Base-by-base conservation (phyloP, 2,329 filamentous ascomycete genomes). In the Claviceps africana region DNA sequence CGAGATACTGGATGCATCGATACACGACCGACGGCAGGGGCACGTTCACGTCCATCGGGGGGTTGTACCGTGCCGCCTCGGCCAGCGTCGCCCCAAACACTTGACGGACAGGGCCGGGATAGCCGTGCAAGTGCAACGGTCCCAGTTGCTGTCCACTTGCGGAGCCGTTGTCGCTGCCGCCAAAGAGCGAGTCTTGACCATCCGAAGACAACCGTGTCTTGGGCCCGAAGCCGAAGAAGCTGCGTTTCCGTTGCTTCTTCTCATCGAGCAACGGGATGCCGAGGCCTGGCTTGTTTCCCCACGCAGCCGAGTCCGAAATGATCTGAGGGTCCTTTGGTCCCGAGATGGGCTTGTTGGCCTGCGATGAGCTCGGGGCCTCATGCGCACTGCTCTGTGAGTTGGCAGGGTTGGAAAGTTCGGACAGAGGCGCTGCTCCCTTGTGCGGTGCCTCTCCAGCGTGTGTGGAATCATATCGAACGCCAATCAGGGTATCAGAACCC, bases 21-120 rank as follows among this genome's bases (percentile, higher is more conserved):
- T 94, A 98, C 9, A 97, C 88, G 2, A 98, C 93, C 7, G 91
- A 87, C 1, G 93, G 93, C 30, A 98, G 72, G 30, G 86, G 83
- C 7, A 88, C 81, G 55, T 82, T 79, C 45, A 87, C 75, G 53
- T 88, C 86, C 13, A 73, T 68, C 0, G 89, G 90, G 13, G 82
- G 76, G 59, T 86, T 90, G 63, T 79, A 86, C 54, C 86, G 81
- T 8, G 95, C 90, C 28, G 93, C 93, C 61, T 97, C 91, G 9
- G 81, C 81, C 50, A 98, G 71, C 5, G 88, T 81, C 33, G 87
- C 85, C 2, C 93, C 93, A 65, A 98, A 98, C 3, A 88, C 86
- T 53, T 85, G 79, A 39, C 82, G 77, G 15, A 82, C 69, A 0
- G 81, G 75, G 17, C 80, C 78, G 54, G 69, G 70, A 55, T 70